Percentiles rank a stretch among this genome's conserved stretches.
phyloP scores from a whole-genome alignment of 805 yeast genomes.

The Saccharomycopsis amapae region DNA sequence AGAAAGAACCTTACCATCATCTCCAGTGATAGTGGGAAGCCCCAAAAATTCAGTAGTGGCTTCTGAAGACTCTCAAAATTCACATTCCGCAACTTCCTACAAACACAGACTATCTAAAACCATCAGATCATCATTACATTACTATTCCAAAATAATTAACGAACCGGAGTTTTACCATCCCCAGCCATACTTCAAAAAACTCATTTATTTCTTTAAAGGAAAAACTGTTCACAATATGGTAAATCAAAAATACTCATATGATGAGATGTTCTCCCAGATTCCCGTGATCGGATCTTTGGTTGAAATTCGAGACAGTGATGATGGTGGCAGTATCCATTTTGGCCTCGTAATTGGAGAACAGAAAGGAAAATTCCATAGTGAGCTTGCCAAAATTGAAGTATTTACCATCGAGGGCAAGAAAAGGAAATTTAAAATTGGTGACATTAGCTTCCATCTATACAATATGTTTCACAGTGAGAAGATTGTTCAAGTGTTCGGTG shows the following conservation, averaged over 20 bases:
- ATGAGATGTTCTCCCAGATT: slow-evolving; percentile 1
- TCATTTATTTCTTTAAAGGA: too few relatives aligned
- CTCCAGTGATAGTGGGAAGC: too few relatives aligned
- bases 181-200: too few relatives aligned
- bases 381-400: slow-evolving; percentile 24
- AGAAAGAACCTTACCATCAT: too few relatives aligned
- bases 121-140: too few relatives aligned
- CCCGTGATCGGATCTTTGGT: slow-evolving; percentile 34
- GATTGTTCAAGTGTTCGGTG: slow-evolving; percentile 15
- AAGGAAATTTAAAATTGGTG: slow-evolving; percentile 26
- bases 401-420: slow-evolving; percentile 32
- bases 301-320: slow-evolving; percentile 27
- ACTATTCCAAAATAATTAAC: neutral
- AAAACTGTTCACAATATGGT: neutral
- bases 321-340: slow-evolving; percentile 22
- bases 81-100: too few relatives aligned
- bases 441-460: slow-evolving; percentile 30
- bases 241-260: slow-evolving; percentile 3
- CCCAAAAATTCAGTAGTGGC: too few relatives aligned
- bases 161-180: neutral
- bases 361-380: slow-evolving; percentile 29
- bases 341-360: slow-evolving; percentile 35
- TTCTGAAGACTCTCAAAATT: too few relatives aligned
- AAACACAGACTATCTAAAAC: too few relatives aligned
- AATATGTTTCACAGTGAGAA: slow-evolving; percentile 26